Base-by-base conservation (phyloP, 352 stramenopile species). In the Blastocystis sp. region DNA sequence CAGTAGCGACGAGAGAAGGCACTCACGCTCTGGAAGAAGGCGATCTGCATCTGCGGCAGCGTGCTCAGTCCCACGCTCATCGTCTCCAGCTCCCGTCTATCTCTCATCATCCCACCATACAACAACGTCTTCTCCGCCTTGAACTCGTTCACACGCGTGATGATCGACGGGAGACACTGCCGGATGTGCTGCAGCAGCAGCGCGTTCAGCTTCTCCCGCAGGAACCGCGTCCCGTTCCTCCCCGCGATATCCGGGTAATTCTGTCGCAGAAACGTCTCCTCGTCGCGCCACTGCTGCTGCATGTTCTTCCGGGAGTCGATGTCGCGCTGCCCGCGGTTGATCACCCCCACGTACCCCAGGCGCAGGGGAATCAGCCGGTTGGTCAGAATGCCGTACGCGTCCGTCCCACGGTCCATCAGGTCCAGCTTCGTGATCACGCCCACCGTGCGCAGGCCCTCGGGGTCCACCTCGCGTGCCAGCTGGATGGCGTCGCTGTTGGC, bases 111-210 rank as follows among this genome's bases (percentile, higher is more conserved):
- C 95, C 44, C 91, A 88, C 85, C 97, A 92, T 2, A 98, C 90
- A 87, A 94, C 7, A 86, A 87, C 87, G 98, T 91, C 94, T 98
- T 69, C 57, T 69, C 57, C 57, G 36, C 36, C 57, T 69, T 69
- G 36, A 69, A 69, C 65, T 77, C 49, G 32, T 77, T 77, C 32
- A 77, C 97, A 81, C 90, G 92, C 64, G 91, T 91, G 88, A 98
- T 98, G 87, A 99, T 95, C 51, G 98, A 95, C 0, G 96, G 96
- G 29, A 99, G 89, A 85, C 94, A 97, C 87, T 98, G 95, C 46
- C 95, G 92, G 88, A 99, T 99, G 89, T 99, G 96, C 89, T 97
- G 93, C 92, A 99, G 98, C n/a, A 99, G 89, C 78, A 99, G 97
- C 53, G 91, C 94, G 89, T 99, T 99, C 56, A 99, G 92, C 77